Conservation (phyloP, 768 basidiomycete genomes). For the Xanthoconium stramineum region DNA sequence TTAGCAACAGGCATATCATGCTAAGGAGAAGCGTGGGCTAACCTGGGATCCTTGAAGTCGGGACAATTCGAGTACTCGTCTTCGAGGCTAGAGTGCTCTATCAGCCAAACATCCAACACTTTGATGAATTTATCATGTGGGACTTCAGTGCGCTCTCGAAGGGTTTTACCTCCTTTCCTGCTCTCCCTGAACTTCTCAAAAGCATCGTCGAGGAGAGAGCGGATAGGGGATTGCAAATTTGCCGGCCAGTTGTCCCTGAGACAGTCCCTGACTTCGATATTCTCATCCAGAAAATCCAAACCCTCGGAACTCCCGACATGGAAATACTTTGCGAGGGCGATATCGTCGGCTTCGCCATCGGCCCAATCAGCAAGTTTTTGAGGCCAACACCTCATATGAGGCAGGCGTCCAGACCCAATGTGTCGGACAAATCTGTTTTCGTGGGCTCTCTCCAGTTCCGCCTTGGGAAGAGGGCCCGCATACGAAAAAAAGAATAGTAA, state of each 20-base stretch:
- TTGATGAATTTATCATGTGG: neutral
- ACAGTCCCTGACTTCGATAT: neutral
- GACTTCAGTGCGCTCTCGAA: neutral
- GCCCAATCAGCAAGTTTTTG: neutral
- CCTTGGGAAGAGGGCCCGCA: neutral
- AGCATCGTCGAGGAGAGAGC: neutral
- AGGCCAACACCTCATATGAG: constrained; percentile 11
- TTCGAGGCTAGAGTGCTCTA: neutral
- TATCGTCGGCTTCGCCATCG: neutral
- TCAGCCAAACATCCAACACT: neutral
- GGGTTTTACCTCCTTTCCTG: too few relatives aligned
- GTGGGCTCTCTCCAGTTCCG: neutral
- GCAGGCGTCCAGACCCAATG: neutral
- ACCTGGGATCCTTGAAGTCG: neutral
- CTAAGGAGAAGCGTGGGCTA: too few relatives aligned
- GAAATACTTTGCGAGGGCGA: neutral
- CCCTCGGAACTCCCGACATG: neutral
- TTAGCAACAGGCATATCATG: too few relatives aligned
- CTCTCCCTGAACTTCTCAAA: neutral
- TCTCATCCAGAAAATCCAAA: neutral
- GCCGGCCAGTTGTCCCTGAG: neutral
- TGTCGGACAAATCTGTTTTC: constrained; percentile 1
- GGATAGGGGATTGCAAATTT: neutral
- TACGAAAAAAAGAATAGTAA: constrained; percentile 2
- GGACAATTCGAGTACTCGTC: neutral